Conservation (phyloP, 208 protist genomes). For the Leishmania guyanensis region DNA sequence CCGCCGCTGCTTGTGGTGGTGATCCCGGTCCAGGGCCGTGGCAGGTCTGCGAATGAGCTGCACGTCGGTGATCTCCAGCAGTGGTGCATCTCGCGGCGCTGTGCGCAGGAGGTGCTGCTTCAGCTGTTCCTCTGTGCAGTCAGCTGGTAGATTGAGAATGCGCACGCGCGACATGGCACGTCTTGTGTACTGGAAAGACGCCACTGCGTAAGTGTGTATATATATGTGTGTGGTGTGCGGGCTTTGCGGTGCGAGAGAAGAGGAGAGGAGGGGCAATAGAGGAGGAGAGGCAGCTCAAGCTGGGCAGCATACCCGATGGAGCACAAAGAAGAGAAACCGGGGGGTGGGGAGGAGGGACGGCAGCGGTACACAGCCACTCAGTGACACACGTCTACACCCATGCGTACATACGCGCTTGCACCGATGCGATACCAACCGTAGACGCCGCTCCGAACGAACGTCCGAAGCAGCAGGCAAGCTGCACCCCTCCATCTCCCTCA, state of each 20-base stretch:
- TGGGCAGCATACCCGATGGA: neutral
- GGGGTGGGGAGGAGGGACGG: neutral
- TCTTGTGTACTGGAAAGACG: neutral
- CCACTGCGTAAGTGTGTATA: neutral
- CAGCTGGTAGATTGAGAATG: conserved; percentile 95
- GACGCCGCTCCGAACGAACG: neutral
- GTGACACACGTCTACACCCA: neutral
- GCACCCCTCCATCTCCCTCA: neutral
- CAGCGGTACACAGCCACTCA: neutral
- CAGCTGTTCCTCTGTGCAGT: conserved; percentile 92
- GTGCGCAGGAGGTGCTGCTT: conserved; percentile 83
- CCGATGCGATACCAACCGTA: neutral
- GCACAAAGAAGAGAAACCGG: neutral
- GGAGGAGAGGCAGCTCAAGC: neutral
- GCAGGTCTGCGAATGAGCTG: conserved; percentile 45
- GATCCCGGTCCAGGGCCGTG: conserved; percentile 17
- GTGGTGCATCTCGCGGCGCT: conserved; percentile 74
- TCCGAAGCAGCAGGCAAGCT: neutral
- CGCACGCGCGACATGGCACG: conserved; percentile 86
- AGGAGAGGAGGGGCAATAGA: neutral
- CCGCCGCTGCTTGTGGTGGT: conserved; percentile 13
- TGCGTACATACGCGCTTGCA: neutral
- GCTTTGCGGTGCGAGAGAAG: neutral
- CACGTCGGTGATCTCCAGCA: conserved; percentile 88
- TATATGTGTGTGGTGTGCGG: neutral